Conservation (phyloP, 2,329 filamentous ascomycete genomes). For the Trichoderma breve region DNA sequence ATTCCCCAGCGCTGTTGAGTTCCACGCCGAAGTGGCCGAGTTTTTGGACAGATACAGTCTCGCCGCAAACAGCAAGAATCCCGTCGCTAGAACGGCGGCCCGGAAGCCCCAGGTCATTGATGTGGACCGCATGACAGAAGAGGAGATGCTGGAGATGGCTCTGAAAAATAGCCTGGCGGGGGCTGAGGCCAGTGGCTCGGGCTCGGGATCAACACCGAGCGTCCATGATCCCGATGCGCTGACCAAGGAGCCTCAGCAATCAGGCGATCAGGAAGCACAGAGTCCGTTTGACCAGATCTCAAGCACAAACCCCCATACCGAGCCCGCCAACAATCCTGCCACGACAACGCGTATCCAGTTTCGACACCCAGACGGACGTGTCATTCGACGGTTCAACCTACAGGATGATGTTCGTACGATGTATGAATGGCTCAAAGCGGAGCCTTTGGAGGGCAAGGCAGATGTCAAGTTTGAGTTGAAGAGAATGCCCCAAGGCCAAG, state of each 20-base stretch:
- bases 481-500: constrained; percentile 72
- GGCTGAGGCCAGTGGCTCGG: constrained; percentile 27
- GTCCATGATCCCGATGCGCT: constrained; percentile 82
- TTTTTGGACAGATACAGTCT: constrained; percentile 97
- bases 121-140: constrained; percentile 87
- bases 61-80: constrained; percentile 84
- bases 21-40: constrained; percentile 87
- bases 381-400: constrained; percentile 81
- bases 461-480: constrained; percentile 84
- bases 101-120: constrained; percentile 69
- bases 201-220: constrained; percentile 45
- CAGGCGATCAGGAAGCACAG: constrained; percentile 38
- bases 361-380: constrained; percentile 75
- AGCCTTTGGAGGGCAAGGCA: constrained; percentile 75
- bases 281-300: constrained; percentile 70
- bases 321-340: constrained; percentile 69
- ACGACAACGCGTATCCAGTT: constrained; percentile 89
- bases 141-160: constrained; percentile 95
- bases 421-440: constrained; percentile 95
- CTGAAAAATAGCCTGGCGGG: constrained; percentile 80
- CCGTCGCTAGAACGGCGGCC: constrained; percentile 66
- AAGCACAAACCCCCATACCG: constrained; percentile 68
- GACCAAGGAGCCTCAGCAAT: constrained; percentile 58
- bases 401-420: constrained; percentile 76
- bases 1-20: constrained; percentile 72